phyloP scores from a whole-genome alignment of 2,329 filamentous ascomycete genomes.

The Clonostachys byssicola region DNA sequence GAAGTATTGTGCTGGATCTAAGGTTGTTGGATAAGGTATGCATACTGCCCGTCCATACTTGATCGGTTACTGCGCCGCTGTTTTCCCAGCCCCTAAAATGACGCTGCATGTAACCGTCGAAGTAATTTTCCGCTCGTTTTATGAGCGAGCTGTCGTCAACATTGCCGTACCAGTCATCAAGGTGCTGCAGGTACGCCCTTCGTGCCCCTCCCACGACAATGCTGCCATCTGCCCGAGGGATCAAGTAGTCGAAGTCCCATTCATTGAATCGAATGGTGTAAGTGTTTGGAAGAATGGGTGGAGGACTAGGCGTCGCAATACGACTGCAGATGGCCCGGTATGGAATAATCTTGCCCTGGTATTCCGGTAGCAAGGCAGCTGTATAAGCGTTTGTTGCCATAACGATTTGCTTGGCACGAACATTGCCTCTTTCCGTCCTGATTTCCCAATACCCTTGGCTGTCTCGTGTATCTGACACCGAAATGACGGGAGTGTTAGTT shows the following conservation, averaged over 20 bases:
- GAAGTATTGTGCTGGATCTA: not conserved
- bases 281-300: slow-evolving; percentile 10
- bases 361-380: not conserved
- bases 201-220: slow-evolving; percentile 20
- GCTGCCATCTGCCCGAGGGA: slow-evolving; percentile 36
- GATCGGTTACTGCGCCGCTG: slow-evolving; percentile 22
- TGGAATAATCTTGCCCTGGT: not conserved
- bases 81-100: slow-evolving; percentile 44
- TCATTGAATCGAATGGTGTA: slow-evolving; percentile 15
- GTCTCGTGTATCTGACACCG: not conserved
- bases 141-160: slow-evolving; percentile 39
- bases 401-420: not conserved
- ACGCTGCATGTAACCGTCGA: slow-evolving; percentile 41
- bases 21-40: not conserved
- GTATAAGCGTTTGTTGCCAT: not conserved
- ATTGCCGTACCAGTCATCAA: slow-evolving; percentile 37
- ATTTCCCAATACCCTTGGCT: not conserved
- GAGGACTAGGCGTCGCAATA: slow-evolving; percentile 2
- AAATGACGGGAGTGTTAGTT: not conserved
- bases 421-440: not conserved
- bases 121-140: slow-evolving; percentile 33
- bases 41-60: slow-evolving; percentile 31
- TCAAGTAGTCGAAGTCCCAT: slow-evolving; percentile 27
- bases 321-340: not conserved
- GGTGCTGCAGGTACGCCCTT: slow-evolving; percentile 20